These are phyloP conservation scores for Geotrichum histeridarum DNA, from an alignment of 1,139 yeast species.

Conservation along the genomic window DNA sequence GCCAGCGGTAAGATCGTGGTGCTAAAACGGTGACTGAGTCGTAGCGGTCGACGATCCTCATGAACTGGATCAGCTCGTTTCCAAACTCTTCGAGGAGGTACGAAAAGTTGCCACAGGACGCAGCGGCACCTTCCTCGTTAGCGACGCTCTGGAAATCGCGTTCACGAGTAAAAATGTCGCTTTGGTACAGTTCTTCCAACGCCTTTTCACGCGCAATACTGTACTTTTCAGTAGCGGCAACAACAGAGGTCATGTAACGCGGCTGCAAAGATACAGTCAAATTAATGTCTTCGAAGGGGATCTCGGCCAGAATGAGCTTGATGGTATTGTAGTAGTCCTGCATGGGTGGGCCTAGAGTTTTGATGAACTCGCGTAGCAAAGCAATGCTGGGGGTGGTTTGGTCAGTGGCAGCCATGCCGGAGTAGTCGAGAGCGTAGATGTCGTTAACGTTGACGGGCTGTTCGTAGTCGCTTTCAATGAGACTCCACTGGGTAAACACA, in stretches of 20 bases:
- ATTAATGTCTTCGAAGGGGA: constrained; percentile 49
- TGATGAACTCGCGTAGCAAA: constrained; percentile 60
- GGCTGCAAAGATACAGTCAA: constrained; percentile 39
- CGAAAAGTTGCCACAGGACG: constrained; percentile 77
- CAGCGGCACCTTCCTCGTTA: constrained; percentile 76
- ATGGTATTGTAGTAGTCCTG: constrained; percentile 55
- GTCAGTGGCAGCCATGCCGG: background rate
- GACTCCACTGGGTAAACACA: constrained; percentile 59
- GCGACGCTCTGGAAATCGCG: constrained; percentile 43
- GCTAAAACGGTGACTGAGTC: constrained; percentile 32
- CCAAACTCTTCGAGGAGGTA: constrained; percentile 61
- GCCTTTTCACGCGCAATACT: constrained; percentile 55
- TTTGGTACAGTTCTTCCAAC: constrained; percentile 54
- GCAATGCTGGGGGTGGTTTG: constrained; percentile 34
- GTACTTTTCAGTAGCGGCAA: constrained; percentile 51
- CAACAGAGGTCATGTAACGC: constrained; percentile 48
- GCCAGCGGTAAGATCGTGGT: constrained; percentile 48
- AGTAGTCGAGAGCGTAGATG: background rate
- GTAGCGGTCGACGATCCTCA: constrained; percentile 47
- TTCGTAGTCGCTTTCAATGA: constrained; percentile 25
- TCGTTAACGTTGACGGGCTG: background rate
- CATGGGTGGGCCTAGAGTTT: constrained; percentile 67
- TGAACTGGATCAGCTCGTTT: constrained; percentile 49
- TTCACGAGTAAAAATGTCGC: constrained; percentile 46
- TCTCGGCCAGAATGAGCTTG: constrained; percentile 53